Evolutionary conservation across 2,329 filamentous ascomycete species (phyloP).

Genomic region (Verticillium nonalfalfae): DNA sequence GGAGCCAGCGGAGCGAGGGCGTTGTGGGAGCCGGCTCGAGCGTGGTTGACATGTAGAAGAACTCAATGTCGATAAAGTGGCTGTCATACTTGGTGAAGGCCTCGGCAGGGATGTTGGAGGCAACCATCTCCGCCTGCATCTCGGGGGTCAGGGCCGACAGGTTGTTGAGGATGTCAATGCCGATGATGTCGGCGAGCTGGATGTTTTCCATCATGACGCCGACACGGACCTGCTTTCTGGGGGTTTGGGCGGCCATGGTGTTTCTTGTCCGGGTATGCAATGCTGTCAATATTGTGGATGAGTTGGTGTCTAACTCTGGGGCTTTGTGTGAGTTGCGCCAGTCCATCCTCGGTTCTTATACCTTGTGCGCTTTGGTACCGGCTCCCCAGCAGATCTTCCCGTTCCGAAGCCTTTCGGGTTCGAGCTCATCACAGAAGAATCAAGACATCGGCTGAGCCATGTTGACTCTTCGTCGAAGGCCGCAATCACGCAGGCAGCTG

Average conservation of each 20-base stretch:
- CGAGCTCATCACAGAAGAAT: too few relatives aligned
- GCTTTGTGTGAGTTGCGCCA: too few relatives aligned
- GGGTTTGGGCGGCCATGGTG: neutral
- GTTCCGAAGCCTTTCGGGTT: too few relatives aligned
- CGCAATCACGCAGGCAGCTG: too few relatives aligned
- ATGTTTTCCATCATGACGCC: slow-evolving; percentile 29
- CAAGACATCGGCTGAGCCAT: too few relatives aligned
- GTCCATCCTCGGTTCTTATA: too few relatives aligned
- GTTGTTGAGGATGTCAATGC: slow-evolving; percentile 31
- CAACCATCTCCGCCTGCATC: slow-evolving; percentile 3
- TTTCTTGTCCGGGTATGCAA: too few relatives aligned
- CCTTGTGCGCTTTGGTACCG: too few relatives aligned
- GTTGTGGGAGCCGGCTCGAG: slow-evolving; percentile 22
- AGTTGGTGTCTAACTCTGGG: too few relatives aligned
- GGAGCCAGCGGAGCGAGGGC: slow-evolving; percentile 22
- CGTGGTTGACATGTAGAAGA: slow-evolving; percentile 28
- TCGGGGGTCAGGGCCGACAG: slow-evolving; percentile 18
- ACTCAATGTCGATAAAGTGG: slow-evolving; percentile 22
- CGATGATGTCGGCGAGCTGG: slow-evolving; percentile 30
- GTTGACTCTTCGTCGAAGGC: too few relatives aligned
- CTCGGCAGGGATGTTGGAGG: neutral
- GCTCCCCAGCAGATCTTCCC: too few relatives aligned
- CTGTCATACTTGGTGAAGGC: slow-evolving; percentile 8
- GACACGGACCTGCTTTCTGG: slow-evolving; percentile 22
- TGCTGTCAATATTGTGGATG: too few relatives aligned